Percentiles rank a stretch among this genome's conserved stretches.
Conservation (phyloP, 202 grass and related monocot genomes). For the Eragrostis tef region DNA sequence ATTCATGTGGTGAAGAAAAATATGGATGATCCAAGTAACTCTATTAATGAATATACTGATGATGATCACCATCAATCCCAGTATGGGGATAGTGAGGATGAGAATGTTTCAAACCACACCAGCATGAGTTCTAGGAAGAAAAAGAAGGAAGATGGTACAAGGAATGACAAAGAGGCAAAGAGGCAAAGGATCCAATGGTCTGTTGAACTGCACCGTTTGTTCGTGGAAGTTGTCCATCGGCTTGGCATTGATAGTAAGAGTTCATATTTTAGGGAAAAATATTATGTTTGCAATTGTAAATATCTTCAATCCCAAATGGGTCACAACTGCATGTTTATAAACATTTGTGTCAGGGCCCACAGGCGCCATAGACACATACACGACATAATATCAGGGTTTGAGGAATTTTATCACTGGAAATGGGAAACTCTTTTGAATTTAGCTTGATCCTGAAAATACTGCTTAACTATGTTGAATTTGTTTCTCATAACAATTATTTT, state of each 20-base stretch:
- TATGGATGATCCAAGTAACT: background rate
- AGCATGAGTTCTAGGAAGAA: constrained; percentile 39
- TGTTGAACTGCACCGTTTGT: constrained; percentile 50
- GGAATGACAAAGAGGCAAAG: constrained; percentile 44
- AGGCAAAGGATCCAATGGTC: constrained; percentile 64
- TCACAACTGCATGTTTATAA: background rate
- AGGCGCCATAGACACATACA: background rate
- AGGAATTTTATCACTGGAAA: background rate
- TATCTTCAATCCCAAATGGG: background rate
- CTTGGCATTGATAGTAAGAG: constrained; percentile 71
- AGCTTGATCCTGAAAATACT: too few relatives aligned
- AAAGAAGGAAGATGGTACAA: constrained; percentile 28
- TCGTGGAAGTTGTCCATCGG: constrained; percentile 54
- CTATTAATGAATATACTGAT: background rate
- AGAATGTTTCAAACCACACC: constrained; percentile 6
- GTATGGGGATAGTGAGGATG: background rate
- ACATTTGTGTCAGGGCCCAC: background rate
- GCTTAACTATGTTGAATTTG: background rate
- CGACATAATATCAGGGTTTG: background rate
- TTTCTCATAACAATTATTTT: background rate
- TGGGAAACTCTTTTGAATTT: too few relatives aligned
- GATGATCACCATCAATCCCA: background rate
- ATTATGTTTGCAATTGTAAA: background rate
- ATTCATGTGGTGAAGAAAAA: constrained; percentile 57
- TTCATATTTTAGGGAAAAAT: background rate